Percentiles rank a stretch among this genome's conserved stretches.
phyloP scores from a whole-genome alignment of 257 asterid species.

The Misopates orontium region DNA sequence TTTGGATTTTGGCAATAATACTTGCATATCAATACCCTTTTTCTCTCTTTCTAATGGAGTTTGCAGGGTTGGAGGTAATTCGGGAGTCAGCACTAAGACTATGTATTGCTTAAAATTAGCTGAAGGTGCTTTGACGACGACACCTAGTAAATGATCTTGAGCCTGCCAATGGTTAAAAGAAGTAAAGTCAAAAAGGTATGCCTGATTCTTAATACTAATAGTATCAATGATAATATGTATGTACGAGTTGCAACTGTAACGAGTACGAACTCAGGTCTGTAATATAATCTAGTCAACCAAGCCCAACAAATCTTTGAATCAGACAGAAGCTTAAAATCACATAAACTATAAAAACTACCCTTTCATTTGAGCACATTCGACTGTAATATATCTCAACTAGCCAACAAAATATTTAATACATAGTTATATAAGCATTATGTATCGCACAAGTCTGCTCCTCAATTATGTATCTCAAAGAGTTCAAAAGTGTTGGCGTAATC shows the following conservation, averaged over 20 bases:
- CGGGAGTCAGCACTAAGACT: slow-evolving; percentile 84
- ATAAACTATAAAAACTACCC: background rate
- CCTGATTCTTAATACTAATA: slow-evolving; percentile 6
- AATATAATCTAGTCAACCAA: slow-evolving; percentile 14
- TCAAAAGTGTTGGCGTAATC: slow-evolving; percentile 1
- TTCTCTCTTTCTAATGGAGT: slow-evolving; percentile 47
- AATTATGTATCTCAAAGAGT: background rate
- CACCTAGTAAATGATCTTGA: slow-evolving; percentile 92
- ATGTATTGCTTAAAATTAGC: slow-evolving; percentile 67
- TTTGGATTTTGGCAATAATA: slow-evolving; percentile 82
- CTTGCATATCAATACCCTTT: slow-evolving; percentile 56
- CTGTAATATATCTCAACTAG: slow-evolving; percentile 13
- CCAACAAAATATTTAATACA: slow-evolving; percentile 10
- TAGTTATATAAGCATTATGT: background rate
- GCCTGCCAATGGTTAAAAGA: slow-evolving; percentile 53
- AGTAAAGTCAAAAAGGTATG: slow-evolving; percentile 10
- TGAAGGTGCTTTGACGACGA: slow-evolving; percentile 73
- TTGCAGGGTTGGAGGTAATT: slow-evolving; percentile 48
- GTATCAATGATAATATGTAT: slow-evolving; percentile 22
- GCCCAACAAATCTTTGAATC: slow-evolving; percentile 21
- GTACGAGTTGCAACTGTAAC: slow-evolving; percentile 23
- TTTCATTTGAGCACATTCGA: slow-evolving; percentile 22
- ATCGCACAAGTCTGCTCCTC: background rate
- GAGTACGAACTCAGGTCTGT: slow-evolving; percentile 19
- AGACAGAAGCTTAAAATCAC: slow-evolving; percentile 21